Evolutionary conservation across 2,329 filamentous ascomycete species (phyloP), one percentile per base, ranked within the genome.

Genomic region (Chaetomiaceae sp.): DNA sequence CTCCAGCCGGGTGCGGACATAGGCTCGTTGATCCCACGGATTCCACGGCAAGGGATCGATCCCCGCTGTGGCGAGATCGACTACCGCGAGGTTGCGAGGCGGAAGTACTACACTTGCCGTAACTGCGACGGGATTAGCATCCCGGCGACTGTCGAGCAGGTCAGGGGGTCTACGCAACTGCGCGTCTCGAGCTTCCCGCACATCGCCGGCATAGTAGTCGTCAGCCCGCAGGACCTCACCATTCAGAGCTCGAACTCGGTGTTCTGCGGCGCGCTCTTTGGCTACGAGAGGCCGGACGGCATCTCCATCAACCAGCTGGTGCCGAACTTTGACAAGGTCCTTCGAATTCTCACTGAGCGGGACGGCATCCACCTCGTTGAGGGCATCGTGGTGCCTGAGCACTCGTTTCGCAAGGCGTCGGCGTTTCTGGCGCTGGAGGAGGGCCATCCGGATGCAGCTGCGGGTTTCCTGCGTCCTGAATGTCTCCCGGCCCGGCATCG

Each of bases 361-460:
- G 90, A 98, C 57, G 83, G 87, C 33, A 76, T 96, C 41, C 76
- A 83, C 42, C 72, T 97, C 20, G 77, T 86, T 10, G 93, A 98
- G 64, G 93, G 93, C n/a, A 90, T 96, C 59, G 90, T 98, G 14
- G 85, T 98, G 46, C 90, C 93, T 1, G 93, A 98, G 64, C 90
- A 96, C 62, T 94, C 88, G 60, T 97, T 98, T 68, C 82, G 93
- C 48, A 83, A 90, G 55, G 93, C 93, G 6, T 80, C 88, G 48
- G 88, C 89, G 4, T 78, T 95, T 43, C 75, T 95, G 19, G 86
- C 87, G 2, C 74, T 97, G 47, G 83, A 86, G 45, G 87, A 96
- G 62, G 88, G 87, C 22, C 86, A 83, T 37, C 79, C 83, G 36
- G 88, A 95, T 66, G 85, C 84, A 7, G 78, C 84, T 1, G 79